phyloP scores from a whole-genome alignment of 2,329 filamentous ascomycete species.

The Xylariaceae sp. region DNA sequence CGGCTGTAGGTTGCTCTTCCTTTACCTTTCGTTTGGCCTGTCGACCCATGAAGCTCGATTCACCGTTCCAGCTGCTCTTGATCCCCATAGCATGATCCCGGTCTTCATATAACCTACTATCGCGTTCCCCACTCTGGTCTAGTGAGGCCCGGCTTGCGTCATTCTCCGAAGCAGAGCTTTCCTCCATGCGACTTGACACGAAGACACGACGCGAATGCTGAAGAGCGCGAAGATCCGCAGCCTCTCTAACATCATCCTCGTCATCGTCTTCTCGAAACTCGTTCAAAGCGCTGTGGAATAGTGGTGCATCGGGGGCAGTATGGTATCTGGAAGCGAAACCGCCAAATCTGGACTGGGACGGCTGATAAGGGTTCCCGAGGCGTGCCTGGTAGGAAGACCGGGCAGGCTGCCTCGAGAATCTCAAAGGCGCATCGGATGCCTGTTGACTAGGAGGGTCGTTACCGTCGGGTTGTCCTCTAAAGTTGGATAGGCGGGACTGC shows the following conservation, averaged over 20 bases:
- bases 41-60: constrained; percentile 51
- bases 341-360: constrained; percentile 75
- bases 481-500: constrained; percentile 83
- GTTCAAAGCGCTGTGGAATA: constrained; percentile 93
- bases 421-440: constrained; percentile 37
- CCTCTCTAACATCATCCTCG: constrained; percentile 89
- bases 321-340: constrained; percentile 83
- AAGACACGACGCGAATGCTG: constrained; percentile 90
- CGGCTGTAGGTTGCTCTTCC: constrained; percentile 46
- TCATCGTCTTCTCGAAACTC: constrained; percentile 94
- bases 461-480: constrained; percentile 64
- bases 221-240: constrained; percentile 91
- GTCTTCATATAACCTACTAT: constrained; percentile 53
- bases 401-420: constrained; percentile 41
- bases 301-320: constrained; percentile 77
- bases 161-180: constrained; percentile 83
- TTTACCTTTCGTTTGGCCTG: constrained; percentile 51
- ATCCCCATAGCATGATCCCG: constrained; percentile 60
- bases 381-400: constrained; percentile 42
- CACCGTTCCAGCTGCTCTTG: constrained; percentile 69
- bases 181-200: constrained; percentile 80
- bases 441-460: constrained; percentile 47
- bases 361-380: constrained; percentile 79
- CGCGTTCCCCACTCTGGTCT: constrained; percentile 60
- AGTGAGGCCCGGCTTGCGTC: constrained; percentile 66